Evolutionary conservation across 768 basidiomycete genomes (phyloP), one percentile per base, ranked within the genome.

Genomic region (Suillus occidentalis): DNA sequence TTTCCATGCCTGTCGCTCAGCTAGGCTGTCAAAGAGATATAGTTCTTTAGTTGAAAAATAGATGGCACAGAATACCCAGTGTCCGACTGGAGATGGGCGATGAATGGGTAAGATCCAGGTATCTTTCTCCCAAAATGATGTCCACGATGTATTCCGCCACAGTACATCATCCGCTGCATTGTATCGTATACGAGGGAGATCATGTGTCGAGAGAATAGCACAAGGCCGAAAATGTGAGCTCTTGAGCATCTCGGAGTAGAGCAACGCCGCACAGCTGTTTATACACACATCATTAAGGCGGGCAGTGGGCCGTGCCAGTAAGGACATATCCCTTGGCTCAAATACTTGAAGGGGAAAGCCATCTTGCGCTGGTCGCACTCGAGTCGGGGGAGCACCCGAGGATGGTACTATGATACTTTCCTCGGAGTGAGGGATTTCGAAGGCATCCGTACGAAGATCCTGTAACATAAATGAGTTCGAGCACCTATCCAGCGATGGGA

Each of bases 31-130:
- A 22, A 71, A 40, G 8, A 45, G 49, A 13, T 58, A 40, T 12
- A 66, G 69, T 18, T 59, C 13, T 16, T 65, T 61, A 31, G 9
- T 60, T 49, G 34, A 40, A 40, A 40, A 9, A 37, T 56, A 12
- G 0, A 31, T 67, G 12, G 67, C 67, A 60, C 74, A 75, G 34
- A 79, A 64, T 1, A 80, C 76, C 76, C 76, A 81, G 66, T 80
- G 79, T 14, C 66, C 43, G 2, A 63, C 63, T 0, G 13, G 12
- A 0, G 40, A 66, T 6, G 57, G 28, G 1, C 70, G 66, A 63
- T 80, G 79, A 16, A 81, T 75, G 0, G 79, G 80, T 4, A 81
- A 18, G 2, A 80, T 72, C 79, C 79, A 81, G 0, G 70, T 20
- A 6, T 63, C 36, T 60, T 72, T 74, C 0, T 25, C 13, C 78